Evolutionary conservation across 768 basidiomycete genomes (phyloP), one percentile per base, ranked within the genome.

Genomic region (Russula olivacea): DNA sequence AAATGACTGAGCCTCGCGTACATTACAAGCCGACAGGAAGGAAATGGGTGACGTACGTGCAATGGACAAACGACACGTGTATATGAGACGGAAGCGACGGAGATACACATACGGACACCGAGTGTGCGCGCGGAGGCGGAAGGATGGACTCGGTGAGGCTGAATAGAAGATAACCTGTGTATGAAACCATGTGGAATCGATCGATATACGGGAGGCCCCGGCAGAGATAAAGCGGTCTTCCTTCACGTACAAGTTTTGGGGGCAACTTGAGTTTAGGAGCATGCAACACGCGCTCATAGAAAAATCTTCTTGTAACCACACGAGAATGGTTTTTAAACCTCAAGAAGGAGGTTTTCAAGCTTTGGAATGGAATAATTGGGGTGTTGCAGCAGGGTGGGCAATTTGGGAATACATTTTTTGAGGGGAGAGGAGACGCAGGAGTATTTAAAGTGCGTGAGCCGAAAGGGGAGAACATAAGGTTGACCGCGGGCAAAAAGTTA

Each of bases 11-110:
- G 50, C 55, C 30, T 52, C 61, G 9, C 40, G 49, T 51, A 23
- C 32, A 43, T 32, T 62, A 28, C 32, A 49, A 40, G 28, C 36
- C 55, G 32, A 48, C 25, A 36, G 53, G 36, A 41, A 48, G 43
- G 19, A 43, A 43, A 43, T 43, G 45, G 10, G 30, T 28, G 49
- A 23, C 51, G 15, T 25, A 10, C 49, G 40, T 6, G 43, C 50
- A 51, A 47, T 45, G 23, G 17, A 51, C 28, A 41, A 7, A 28
- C 40, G 36, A 56, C 61, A 62, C 50, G 40, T 57, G 61, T 15
- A 49, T 48, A 36, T 34, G 36, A 17, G 19, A 47, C 32, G 59
- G 23, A 34, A 28, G 45, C 45, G 25, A 43, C 28, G 43, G 30
- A 61, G 25, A n/a, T 36, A 55, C 14, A 51, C 51, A 30, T 38